Conservation (phyloP, 257 asterid species). For the Perilla frutescens region DNA sequence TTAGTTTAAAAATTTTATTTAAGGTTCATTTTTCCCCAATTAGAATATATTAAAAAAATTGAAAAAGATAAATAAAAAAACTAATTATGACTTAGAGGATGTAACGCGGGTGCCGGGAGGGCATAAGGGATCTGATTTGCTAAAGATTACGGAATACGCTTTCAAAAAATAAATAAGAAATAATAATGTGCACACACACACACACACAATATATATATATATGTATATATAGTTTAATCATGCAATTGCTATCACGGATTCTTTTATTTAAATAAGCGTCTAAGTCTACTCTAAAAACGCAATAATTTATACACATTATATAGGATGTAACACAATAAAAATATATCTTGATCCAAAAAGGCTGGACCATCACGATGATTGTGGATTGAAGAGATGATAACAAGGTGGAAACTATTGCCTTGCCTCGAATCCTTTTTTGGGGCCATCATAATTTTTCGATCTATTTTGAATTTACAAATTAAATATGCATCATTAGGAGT, state of each 20-base stretch:
- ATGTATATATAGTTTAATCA: conserved; percentile 8
- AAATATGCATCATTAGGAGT: background rate
- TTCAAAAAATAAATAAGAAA: background rate
- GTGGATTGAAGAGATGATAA: conserved; percentile 1
- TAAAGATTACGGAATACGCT: no score
- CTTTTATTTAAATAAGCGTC: conserved; percentile 7
- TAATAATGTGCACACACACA: no score
- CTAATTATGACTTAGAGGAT: no score
- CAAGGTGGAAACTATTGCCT: background rate
- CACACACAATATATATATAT: no score
- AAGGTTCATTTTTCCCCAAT: no score
- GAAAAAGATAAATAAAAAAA: no score
- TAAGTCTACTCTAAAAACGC: conserved; percentile 32
- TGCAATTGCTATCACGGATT: conserved; percentile 1
- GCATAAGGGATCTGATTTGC: no score
- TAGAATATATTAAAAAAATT: no score
- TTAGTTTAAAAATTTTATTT: no score
- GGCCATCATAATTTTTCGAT: background rate
- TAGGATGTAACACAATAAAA: no score
- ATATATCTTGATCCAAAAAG: conserved; percentile 17
- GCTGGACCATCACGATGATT: conserved; percentile 26
- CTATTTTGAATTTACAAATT: background rate
- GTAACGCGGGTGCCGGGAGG: no score
- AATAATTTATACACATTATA: background rate
- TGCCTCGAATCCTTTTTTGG: background rate